Conservation (phyloP, 257 asterid species). For the Gardenia jasminoides region DNA sequence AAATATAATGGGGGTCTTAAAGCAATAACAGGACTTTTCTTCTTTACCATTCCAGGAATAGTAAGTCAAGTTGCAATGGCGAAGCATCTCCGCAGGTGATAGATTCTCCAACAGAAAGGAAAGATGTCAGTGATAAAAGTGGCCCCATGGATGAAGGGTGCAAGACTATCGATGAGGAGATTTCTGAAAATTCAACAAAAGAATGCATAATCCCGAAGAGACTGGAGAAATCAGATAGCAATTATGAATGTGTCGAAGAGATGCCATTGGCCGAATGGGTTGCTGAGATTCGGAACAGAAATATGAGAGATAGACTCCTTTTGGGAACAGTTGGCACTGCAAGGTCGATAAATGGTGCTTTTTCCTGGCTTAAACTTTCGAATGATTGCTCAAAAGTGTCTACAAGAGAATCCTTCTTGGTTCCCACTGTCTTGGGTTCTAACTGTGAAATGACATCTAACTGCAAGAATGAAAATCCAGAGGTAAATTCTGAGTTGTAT, state of each 20-base stretch:
- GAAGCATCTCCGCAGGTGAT: not conserved
- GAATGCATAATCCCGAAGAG: not conserved
- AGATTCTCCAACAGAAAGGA: not conserved
- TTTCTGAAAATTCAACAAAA: not conserved
- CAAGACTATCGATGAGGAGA: not conserved
- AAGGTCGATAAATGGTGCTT: not conserved
- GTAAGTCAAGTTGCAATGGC: not conserved
- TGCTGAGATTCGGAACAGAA: conserved; percentile 4
- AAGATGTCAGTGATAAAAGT: not conserved
- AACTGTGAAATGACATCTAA: too few relatives aligned
- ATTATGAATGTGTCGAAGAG: not conserved
- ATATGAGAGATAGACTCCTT: not conserved
- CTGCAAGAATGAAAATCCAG: too few relatives aligned
- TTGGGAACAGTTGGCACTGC: not conserved
- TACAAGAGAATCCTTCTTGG: too few relatives aligned
- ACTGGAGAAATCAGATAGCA: conserved; percentile 10
- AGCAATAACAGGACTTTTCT: not conserved
- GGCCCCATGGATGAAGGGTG: not conserved
- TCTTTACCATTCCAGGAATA: not conserved
- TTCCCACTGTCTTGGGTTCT: too few relatives aligned
- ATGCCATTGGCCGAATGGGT: conserved; percentile 7
- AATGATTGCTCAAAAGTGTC: not conserved
- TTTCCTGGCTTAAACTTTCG: conserved; percentile 2
- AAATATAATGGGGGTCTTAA: not conserved
- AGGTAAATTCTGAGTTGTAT: too few relatives aligned